Evolutionary conservation across 805 yeast species (phyloP), one percentile per base, ranked within the genome.

Genomic region (Yarrowia osloensis): DNA sequence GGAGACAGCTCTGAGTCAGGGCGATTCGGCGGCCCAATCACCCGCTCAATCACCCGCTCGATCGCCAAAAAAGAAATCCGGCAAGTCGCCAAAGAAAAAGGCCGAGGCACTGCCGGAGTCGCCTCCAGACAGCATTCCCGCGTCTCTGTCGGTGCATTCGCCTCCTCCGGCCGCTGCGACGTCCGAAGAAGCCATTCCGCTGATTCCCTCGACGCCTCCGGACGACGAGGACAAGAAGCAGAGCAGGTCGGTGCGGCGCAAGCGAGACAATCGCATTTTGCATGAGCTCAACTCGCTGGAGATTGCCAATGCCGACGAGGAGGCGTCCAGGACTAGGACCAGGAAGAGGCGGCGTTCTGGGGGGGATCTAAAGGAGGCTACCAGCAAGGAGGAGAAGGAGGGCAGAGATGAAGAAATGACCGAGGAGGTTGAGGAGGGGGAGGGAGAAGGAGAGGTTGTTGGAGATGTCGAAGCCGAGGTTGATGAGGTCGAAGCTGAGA

Each of bases 121-220:
- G n/a, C 42, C 59, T 1, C 61, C 61, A 24, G 61, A 54, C 11
- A 54, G 61, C 8, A 35, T 54, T 13, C 44, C 44, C 7, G 26
- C 55, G n/a, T 49, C 55, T 1, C n/a, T 31, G 4, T 29, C 55
- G 2, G 55, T 29, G 26, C 26, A 49, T 17, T 49, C 55, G 4
- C 55, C 55, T 2, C 21, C 13, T 5, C 4, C 19, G 24, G 49
- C 19, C 4, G 31, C 15, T 3, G 21, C n/a, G 8, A 8, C 22
- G 11, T 22, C 29, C 19, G 6, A 22, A 22, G 42, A 55, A 19
- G 7, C 37, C 28, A 57, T 57, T 24, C 63, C 63, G 3, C 63
- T 40, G 26, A 40, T 57, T 26, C 63, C 63, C 11, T 39, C 63
- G 1, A 57, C 63, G n/a, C 63, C 63, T 26, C 63, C 63, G 5